Conservation (phyloP, 257 asterid genomes). For the Capsicum rhomboideum region DNA sequence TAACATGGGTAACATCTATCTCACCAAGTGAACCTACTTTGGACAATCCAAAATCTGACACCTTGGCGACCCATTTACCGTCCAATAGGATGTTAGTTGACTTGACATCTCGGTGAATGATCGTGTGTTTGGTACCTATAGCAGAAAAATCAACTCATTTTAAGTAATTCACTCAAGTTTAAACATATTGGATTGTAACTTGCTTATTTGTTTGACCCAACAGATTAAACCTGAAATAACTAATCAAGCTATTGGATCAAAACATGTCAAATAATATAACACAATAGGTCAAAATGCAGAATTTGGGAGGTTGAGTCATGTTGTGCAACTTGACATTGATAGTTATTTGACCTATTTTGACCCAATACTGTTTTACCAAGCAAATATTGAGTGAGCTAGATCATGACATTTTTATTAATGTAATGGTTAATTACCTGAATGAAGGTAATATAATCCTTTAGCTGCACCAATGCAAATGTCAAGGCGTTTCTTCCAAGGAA, state of each 20-base stretch:
- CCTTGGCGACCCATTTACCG: slow-evolving; percentile 53
- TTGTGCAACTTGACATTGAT: background rate
- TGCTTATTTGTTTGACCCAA: background rate
- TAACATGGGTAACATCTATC: slow-evolving; percentile 29
- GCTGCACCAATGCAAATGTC: slow-evolving; percentile 57
- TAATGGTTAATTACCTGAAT: slow-evolving; percentile 14
- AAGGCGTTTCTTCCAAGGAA: slow-evolving; percentile 50
- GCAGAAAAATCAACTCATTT: background rate
- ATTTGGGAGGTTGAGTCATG: background rate
- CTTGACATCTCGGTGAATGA: slow-evolving; percentile 67
- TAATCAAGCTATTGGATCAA: background rate
- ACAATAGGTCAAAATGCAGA: no score
- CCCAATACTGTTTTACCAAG: background rate
- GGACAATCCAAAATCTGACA: slow-evolving; percentile 66
- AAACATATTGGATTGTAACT: background rate
- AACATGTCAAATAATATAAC: background rate
- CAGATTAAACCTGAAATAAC: background rate
- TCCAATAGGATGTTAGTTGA: slow-evolving; percentile 54
- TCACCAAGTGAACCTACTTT: slow-evolving; percentile 39
- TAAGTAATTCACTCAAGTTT: background rate
- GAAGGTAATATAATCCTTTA: slow-evolving; percentile 56
- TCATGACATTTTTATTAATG: background rate
- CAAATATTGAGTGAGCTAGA: background rate
- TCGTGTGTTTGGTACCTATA: slow-evolving; percentile 11
- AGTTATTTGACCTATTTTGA: background rate